A percentile compares a stretch with the other conserved stretches of the same genome.
These are phyloP conservation scores for Huntiella moniliformis DNA, from an alignment of 2,329 filamentous ascomycete genomes.

Conservation along the genomic window DNA sequence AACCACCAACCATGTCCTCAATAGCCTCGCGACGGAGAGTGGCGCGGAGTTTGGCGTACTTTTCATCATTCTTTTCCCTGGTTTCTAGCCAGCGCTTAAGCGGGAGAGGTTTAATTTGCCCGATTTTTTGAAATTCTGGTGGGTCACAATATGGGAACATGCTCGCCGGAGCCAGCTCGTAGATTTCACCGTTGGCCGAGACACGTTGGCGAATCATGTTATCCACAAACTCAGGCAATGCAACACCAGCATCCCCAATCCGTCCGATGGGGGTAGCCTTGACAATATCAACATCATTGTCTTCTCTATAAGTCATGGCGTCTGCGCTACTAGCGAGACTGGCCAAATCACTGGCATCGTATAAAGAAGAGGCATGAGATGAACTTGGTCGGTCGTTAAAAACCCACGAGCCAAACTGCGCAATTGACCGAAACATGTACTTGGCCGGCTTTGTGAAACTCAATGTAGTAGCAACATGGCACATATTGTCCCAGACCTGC, in stretches of 20 bases:
- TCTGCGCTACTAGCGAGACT: conserved; percentile 14
- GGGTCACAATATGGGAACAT: conserved; percentile 44
- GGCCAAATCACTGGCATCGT: conserved; percentile 10
- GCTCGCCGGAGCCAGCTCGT: conserved; percentile 42
- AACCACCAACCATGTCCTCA: conserved; percentile 53
- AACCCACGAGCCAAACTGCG: conserved; percentile 87
- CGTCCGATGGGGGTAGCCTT: conserved; percentile 12
- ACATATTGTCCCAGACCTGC: conserved; percentile 90
- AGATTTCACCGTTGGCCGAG: conserved; percentile 56
- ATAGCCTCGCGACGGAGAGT: conserved; percentile 56
- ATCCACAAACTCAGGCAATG: conserved; percentile 57
- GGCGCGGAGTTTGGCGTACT: conserved; percentile 49
- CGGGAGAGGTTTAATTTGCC: conserved; percentile 60
- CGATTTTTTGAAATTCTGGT: conserved; percentile 35
- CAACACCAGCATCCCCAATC: conserved; percentile 72
- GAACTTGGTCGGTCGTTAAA: conserved; percentile 62
- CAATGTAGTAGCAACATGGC: conserved; percentile 81
- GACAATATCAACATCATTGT: conserved; percentile 14
- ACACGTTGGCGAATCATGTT: conserved; percentile 90
- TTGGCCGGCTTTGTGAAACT: conserved; percentile 93
- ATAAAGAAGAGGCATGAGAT: conserved; percentile 38
- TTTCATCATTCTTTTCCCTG: conserved; percentile 54
- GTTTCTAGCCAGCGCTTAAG: conserved; percentile 67
- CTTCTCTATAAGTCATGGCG: conserved; percentile 15
- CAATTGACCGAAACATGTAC: conserved; percentile 81